These are phyloP conservation scores for Metarhizium album DNA, from an alignment of 2,329 filamentous ascomycete species.

Conservation along the genomic window DNA sequence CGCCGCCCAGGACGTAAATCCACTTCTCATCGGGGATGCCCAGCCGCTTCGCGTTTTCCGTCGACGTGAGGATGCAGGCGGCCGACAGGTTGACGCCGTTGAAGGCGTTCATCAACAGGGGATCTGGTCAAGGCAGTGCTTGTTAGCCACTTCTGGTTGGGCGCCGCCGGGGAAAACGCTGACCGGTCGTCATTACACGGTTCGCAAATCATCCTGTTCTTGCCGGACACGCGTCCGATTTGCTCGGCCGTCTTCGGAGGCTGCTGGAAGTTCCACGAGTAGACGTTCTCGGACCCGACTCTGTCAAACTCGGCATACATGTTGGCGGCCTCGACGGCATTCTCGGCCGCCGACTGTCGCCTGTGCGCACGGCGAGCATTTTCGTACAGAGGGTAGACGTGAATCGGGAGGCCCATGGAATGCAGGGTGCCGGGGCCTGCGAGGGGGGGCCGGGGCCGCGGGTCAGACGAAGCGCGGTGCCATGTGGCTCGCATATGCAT, in stretches of 20 bases:
- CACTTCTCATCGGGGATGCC: slow-evolving; percentile 44
- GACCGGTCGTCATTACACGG: slow-evolving; percentile 45
- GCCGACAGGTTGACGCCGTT: slow-evolving; percentile 56
- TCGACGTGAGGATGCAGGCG: slow-evolving; percentile 49
- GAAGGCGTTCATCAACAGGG: slow-evolving; percentile 61
- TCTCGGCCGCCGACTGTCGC: slow-evolving; percentile 41
- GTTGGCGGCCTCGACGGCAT: slow-evolving; percentile 45
- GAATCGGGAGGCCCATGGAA: slow-evolving; percentile 50
- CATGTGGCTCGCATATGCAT: not conserved
- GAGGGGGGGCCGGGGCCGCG: not conserved
- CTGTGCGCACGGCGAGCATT: slow-evolving; percentile 49
- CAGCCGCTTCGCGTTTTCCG: slow-evolving; percentile 40
- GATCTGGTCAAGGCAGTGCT: slow-evolving; percentile 33
- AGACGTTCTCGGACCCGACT: slow-evolving; percentile 39
- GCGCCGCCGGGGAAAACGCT: not conserved
- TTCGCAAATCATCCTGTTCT: slow-evolving; percentile 57
- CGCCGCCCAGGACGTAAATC: slow-evolving; percentile 55
- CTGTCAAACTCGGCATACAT: slow-evolving; percentile 52
- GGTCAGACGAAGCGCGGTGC: not conserved
- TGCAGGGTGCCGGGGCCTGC: slow-evolving; percentile 47
- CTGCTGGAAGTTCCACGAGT: slow-evolving; percentile 47
- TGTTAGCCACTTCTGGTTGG: not conserved
- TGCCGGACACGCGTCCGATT: slow-evolving; percentile 42
- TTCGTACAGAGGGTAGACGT: slow-evolving; percentile 58
- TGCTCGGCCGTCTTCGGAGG: slow-evolving; percentile 31